Conservation (phyloP, 2,329 filamentous ascomycete species). For the Phyllosticta citriasiana region DNA sequence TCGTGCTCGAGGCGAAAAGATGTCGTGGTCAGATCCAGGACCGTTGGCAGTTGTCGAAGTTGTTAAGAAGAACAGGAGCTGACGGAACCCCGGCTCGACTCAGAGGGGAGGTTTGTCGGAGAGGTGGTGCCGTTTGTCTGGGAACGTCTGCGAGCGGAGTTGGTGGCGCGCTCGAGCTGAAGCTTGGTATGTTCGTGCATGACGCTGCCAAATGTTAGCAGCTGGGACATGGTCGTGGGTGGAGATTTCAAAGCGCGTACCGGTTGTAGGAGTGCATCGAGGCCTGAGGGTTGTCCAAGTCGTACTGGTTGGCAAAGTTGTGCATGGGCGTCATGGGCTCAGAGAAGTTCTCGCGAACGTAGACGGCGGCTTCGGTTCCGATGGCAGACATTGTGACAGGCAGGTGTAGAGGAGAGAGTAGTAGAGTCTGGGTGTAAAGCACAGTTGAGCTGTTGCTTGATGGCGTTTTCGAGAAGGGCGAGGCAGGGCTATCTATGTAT, state of each 20-base stretch:
- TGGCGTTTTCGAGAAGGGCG: too few species aligned
- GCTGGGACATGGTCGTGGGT: neutral
- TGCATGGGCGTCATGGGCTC: slow-evolving; percentile 33
- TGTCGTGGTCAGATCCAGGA: neutral
- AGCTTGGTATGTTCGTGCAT: slow-evolving; percentile 43
- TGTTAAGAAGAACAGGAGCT: slow-evolving; percentile 13
- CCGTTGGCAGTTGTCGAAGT: neutral
- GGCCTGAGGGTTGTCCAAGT: slow-evolving; percentile 27
- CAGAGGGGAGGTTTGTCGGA: slow-evolving; percentile 12
- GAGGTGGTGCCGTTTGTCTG: slow-evolving; percentile 7
- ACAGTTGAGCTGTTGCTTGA: too few species aligned
- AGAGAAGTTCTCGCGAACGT: slow-evolving; percentile 30
- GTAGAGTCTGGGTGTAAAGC: neutral
- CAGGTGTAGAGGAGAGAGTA: slow-evolving; percentile 14
- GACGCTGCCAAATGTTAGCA: slow-evolving; percentile 22
- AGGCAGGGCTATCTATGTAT: too few species aligned
- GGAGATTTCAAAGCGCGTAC: slow-evolving; percentile 18
- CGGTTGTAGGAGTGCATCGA: slow-evolving; percentile 36
- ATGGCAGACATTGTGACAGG: slow-evolving; percentile 14
- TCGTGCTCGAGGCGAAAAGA: neutral
- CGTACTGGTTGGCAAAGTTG: slow-evolving; percentile 35
- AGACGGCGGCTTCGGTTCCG: slow-evolving; percentile 17
- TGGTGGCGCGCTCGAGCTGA: slow-evolving; percentile 36
- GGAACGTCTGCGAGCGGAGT: slow-evolving; percentile 34
- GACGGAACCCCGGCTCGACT: slow-evolving; percentile 19